Conservation (phyloP, 208 protist genomes). For the Herpetomonas muscarum region DNA sequence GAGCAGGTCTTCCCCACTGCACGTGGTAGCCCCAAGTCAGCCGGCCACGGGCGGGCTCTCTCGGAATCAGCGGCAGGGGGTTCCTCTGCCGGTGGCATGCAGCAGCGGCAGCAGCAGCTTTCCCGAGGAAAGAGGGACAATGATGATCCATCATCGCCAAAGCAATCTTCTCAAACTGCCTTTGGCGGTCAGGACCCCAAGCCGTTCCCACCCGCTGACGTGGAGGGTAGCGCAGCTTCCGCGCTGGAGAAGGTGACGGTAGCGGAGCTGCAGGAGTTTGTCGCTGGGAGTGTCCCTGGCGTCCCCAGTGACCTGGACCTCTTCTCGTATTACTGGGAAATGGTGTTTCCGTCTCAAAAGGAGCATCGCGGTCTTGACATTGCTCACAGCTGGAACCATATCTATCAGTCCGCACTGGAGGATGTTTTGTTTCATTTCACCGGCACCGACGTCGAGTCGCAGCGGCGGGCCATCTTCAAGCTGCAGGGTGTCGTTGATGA, state of each 20-base stretch:
- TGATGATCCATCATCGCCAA: too few relatives aligned
- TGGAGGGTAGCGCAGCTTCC: neutral
- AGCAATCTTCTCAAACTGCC: neutral
- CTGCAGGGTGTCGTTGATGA: conserved; percentile 22
- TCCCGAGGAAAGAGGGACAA: too few relatives aligned
- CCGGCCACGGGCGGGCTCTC: too few relatives aligned
- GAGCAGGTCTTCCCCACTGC: neutral
- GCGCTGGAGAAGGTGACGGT: neutral
- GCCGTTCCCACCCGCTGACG: too few relatives aligned
- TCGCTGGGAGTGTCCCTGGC: neutral
- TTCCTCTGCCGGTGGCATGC: too few relatives aligned
- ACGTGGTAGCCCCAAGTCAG: neutral
- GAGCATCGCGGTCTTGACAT: neutral
- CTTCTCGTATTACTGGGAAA: conserved; percentile 44
- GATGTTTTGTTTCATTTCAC: conserved; percentile 13
- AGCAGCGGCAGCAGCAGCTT: neutral
- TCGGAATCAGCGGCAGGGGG: too few relatives aligned
- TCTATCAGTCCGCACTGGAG: conserved; percentile 42
- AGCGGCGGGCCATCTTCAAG: conserved; percentile 4
- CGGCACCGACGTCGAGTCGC: neutral
- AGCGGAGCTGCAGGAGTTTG: conserved; percentile 1
- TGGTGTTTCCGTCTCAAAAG: neutral
- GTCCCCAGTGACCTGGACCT: conserved; percentile 20
- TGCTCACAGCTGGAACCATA: conserved; percentile 37
- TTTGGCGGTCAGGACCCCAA: too few relatives aligned